These are phyloP conservation scores for Lepraria neglecta DNA, from an alignment of 495 filamentous ascomycete genomes.

Conservation along the genomic window DNA sequence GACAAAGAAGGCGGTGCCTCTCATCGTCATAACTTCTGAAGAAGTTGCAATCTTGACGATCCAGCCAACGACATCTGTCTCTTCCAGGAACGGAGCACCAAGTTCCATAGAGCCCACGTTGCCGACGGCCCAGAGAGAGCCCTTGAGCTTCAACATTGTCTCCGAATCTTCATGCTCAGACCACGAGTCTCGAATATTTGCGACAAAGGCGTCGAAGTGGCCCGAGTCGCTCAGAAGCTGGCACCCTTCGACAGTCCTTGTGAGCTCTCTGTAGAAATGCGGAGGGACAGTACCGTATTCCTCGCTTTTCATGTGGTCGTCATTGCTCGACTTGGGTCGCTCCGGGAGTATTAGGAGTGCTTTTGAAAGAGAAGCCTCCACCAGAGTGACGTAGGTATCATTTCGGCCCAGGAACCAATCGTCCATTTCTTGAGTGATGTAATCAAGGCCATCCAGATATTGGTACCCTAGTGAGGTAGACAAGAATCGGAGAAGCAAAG, in stretches of 20 bases:
- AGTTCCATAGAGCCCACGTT: conserved; percentile 98
- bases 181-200: conserved; percentile 77
- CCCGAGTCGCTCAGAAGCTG: conserved; percentile 83
- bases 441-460: conserved; percentile 93
- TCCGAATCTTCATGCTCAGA: conserved; percentile 80
- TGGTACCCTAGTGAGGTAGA: conserved; percentile 96
- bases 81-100: conserved; percentile 86
- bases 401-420: conserved; percentile 98
- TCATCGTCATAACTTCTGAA: conserved; percentile 81
- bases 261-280: conserved; percentile 94
- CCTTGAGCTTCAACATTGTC: conserved; percentile 87
- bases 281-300: conserved; percentile 72
- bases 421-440: conserved; percentile 98
- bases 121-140: conserved; percentile 94
- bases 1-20: conserved; percentile 95
- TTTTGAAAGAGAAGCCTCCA: conserved; percentile 89
- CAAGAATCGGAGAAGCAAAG: conserved; percentile 83
- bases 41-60: conserved; percentile 81
- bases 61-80: conserved; percentile 72
- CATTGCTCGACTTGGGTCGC: conserved; percentile 31
- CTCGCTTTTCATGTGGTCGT: conserved; percentile 52
- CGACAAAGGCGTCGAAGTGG: conserved; percentile 88
- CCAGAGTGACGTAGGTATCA: conserved; percentile 87
- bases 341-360: conserved; percentile 62
- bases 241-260: conserved; percentile 87